phyloP scores from a whole-genome alignment of 1,139 yeast genomes.

The Protomyces gravidus region DNA sequence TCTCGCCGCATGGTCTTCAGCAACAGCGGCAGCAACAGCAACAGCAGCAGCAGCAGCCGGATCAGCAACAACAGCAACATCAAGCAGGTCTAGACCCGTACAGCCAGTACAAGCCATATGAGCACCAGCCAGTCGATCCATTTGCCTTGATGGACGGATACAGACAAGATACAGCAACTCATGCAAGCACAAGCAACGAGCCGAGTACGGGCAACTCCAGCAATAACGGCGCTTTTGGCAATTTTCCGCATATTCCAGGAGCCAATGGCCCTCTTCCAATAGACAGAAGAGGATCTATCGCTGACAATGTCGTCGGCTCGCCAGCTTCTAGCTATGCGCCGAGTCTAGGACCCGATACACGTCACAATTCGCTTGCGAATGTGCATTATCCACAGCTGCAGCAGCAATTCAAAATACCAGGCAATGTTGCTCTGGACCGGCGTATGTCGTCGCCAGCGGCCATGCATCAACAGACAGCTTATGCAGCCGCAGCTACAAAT shows the following conservation, averaged over 20 bases:
- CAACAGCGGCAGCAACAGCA: background rate
- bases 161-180: background rate
- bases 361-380: constrained; percentile 12
- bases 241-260: background rate
- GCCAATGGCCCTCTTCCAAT: background rate
- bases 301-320: constrained; percentile 8
- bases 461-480: constrained; percentile 4
- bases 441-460: constrained; percentile 17
- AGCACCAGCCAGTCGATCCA: background rate
- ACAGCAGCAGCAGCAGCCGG: background rate
- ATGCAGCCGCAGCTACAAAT: background rate
- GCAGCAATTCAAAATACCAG: constrained; percentile 18
- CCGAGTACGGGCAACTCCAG: background rate
- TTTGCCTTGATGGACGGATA: background rate
- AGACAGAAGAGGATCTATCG: background rate
- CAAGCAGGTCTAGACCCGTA: background rate
- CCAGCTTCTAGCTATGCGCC: constrained; percentile 25
- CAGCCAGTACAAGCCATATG: background rate
- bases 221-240: background rate
- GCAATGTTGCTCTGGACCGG: constrained; percentile 3
- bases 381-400: constrained; percentile 7
- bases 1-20: background rate
- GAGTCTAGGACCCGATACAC: constrained; percentile 13
- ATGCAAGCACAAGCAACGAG: no score
- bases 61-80: background rate